Percentiles rank a stretch among this genome's conserved stretches.
Evolutionary conservation across 495 filamentous ascomycete genomes (phyloP).

Genomic region (Elasticomyces elasticus): DNA sequence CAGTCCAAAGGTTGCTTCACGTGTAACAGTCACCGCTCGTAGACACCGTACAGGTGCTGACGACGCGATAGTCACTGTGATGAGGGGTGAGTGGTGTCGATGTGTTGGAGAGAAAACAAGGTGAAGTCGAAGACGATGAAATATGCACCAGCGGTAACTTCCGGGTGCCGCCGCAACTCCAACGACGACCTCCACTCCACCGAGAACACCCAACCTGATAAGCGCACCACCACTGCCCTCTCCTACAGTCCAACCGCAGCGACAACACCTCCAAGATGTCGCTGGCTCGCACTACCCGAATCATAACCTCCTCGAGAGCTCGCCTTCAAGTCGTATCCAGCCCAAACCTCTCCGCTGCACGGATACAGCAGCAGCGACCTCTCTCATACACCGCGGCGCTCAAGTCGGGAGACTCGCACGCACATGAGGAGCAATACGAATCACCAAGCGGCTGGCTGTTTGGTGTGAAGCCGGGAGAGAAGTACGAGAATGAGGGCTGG

Average conservation of each 20-base stretch:
- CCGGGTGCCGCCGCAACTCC: background rate
- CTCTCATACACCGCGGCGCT: slow-evolving; percentile 15
- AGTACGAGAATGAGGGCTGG: slow-evolving; percentile 93
- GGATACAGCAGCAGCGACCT: slow-evolving; percentile 9
- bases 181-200: background rate
- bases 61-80: background rate
- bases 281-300: slow-evolving; percentile 13
- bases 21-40: background rate
- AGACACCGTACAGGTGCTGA: background rate
- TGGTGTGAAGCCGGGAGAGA: slow-evolving; percentile 84
- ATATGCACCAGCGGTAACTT: background rate
- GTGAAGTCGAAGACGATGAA: background rate
- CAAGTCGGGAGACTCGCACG: slow-evolving; percentile 21
- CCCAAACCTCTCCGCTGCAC: slow-evolving; percentile 9
- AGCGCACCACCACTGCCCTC: slow-evolving; percentile 1
- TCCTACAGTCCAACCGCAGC: background rate
- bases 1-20: background rate
- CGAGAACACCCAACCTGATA: background rate
- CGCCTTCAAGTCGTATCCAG: slow-evolving; percentile 18
- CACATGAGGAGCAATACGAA: slow-evolving; percentile 75
- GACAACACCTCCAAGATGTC: slow-evolving; percentile 11
- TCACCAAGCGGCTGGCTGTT: slow-evolving; percentile 85
- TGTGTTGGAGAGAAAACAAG: background rate
- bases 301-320: slow-evolving; percentile 15
- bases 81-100: background rate